Base-by-base conservation (phyloP, 139 green algal genomes). In the Protoeuglena noctilucae region DNA sequence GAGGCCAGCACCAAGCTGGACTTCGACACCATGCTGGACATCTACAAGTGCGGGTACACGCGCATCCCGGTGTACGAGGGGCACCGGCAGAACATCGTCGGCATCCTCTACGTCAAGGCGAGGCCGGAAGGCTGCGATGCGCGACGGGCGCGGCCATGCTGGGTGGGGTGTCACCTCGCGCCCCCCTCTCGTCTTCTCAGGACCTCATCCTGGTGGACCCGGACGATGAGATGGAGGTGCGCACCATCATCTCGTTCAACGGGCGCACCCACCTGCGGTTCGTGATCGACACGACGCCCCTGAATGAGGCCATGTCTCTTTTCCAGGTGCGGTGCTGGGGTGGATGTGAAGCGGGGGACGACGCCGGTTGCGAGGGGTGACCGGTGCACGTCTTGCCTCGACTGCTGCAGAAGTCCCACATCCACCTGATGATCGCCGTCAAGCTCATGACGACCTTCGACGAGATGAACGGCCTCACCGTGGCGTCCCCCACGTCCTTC, bases 191-290 rank as follows among this genome's bases (percentile, higher is more conserved):
- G n/a, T n/a, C n/a, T n/a, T n/a, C n/a, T n/a, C n/a, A n/a, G n/a
- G 79, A 87, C 56, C 67, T 87, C 25, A 78, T 87, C 48, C 61
- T 86, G 25, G 66, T 86, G 18, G 75, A 86, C 51, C 72, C 75
- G 2, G 69, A 80, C n/a, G 78, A 86, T 57, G 65, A 78, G 58
- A 66, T 83, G 7, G 75, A 86, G 53, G 39, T 86, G 2, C 26
- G 57, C 22, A 64, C 78, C 4, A 61, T 86, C 18, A 40, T 83
- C 9, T 64, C 67, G 0, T 81, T 86, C 62, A 64, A 53, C 59
- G 63, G 56, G 9, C 34, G 50, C 14, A 68, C 28, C 6, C 54
- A 64, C 46, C 54, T 71, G 21, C 27, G 51, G 3, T 57, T 54
- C 25, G 52, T 86, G 1, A 27, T 23, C 9, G 74, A 83, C 22